Evolutionary conservation across 352 stramenopile genomes (phyloP).

Genomic region (Phytophthora palmivora): DNA sequence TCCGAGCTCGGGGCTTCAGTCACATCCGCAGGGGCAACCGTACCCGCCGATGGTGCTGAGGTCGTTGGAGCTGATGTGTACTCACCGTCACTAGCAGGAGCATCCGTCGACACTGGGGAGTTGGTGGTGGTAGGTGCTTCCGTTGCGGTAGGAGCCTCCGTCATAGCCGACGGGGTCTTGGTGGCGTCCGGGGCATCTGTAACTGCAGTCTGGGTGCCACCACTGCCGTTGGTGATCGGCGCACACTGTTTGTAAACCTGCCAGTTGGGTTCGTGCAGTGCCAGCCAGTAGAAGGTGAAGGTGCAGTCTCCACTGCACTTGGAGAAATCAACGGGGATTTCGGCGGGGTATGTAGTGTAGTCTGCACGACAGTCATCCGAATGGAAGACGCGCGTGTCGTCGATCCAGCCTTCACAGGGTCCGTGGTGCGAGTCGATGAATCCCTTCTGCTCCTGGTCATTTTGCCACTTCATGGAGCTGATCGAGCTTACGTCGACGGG

Average conservation of each 20-base stretch:
- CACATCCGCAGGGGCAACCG: constrained; percentile 9
- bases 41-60: constrained; percentile 3
- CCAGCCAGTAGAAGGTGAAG: constrained; percentile 72
- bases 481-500: constrained; percentile 44
- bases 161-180: neutral
- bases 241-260: constrained; percentile 65
- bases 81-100: constrained; percentile 15
- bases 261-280: constrained; percentile 58
- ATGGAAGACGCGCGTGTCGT: constrained; percentile 44
- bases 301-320: constrained; percentile 54
- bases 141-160: constrained; percentile 3
- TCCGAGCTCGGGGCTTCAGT: constrained; percentile 13
- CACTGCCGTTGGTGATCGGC: constrained; percentile 37
- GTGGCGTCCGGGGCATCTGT: constrained; percentile 13
- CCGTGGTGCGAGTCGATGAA: constrained; percentile 55
- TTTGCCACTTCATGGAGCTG: constrained; percentile 55
- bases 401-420: constrained; percentile 60
- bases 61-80: constrained; percentile 22
- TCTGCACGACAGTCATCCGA: constrained; percentile 48
- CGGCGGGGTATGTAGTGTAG: constrained; percentile 50
- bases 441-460: constrained; percentile 47
- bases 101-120: constrained; percentile 5
- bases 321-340: constrained; percentile 61
- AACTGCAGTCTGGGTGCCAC: constrained; percentile 13
- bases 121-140: constrained; percentile 7